These are phyloP conservation scores for Glycine soja DNA, from an alignment of 306 rosid species.

Conservation along the genomic window DNA sequence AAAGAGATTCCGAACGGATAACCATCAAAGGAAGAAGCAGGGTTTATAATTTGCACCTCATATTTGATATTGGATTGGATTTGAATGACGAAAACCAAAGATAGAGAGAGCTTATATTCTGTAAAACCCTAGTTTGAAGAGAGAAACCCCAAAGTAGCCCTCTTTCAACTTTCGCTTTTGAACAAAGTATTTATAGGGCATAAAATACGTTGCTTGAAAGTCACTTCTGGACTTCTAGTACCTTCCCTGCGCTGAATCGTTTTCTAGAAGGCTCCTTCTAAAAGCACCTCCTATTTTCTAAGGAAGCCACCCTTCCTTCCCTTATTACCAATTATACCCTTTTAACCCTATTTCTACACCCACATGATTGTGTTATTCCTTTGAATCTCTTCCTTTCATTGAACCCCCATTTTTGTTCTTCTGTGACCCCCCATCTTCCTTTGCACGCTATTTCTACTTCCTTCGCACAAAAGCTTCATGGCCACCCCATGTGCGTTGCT, in stretches of 20 bases:
- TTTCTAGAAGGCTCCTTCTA: background rate
- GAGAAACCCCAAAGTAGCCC: constrained; percentile 34
- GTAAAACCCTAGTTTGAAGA: constrained; percentile 62
- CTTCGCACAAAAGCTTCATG: too few relatives aligned
- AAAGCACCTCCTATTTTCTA: too few relatives aligned
- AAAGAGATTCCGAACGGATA: background rate
- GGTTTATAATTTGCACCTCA: constrained; percentile 50
- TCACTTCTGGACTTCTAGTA: constrained; percentile 32
- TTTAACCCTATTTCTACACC: too few relatives aligned
- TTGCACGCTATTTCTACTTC: too few relatives aligned
- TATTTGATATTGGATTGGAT: constrained; percentile 18
- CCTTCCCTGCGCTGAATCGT: constrained; percentile 18
- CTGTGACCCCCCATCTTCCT: too few relatives aligned
- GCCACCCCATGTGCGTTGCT: too few relatives aligned
- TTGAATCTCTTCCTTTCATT: too few relatives aligned
- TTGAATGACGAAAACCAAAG: constrained; percentile 4
- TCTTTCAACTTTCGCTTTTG: background rate
- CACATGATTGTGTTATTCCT: too few relatives aligned
- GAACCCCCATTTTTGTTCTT: too few relatives aligned
- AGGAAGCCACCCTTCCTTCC: too few relatives aligned
- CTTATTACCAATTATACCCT: too few relatives aligned
- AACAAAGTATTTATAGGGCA: constrained; percentile 23
- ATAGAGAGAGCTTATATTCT: background rate
- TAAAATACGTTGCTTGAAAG: constrained; percentile 1
- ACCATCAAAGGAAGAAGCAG: constrained; percentile 5